Evolutionary conservation across 129 eudicot genomes (phyloP).

Genomic region (Dittrichia graveolens): DNA sequence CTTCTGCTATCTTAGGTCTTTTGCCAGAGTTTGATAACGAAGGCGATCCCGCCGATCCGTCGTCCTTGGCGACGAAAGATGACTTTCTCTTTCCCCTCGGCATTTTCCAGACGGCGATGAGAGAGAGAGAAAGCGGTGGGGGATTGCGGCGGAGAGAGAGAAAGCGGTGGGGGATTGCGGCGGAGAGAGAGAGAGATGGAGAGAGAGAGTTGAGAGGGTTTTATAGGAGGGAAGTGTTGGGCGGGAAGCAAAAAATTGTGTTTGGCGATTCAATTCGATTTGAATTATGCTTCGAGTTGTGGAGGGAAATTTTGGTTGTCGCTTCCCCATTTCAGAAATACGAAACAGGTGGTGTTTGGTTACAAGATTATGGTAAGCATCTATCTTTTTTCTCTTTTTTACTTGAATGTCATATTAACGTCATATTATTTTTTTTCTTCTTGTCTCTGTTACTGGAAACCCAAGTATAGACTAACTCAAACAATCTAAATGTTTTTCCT

Average conservation of each 20-base stretch:
- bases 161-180: conserved; percentile 23
- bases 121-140: not conserved
- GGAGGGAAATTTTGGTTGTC: not conserved
- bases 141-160: conserved; percentile 25
- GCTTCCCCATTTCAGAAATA: too few relatives aligned
- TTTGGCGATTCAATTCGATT: not conserved
- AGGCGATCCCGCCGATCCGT: conserved; percentile 1
- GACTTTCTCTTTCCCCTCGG: conserved; percentile 34
- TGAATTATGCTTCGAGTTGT: conserved; percentile 1
- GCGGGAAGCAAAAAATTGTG: conserved; percentile 21
- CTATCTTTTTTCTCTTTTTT: too few relatives aligned
- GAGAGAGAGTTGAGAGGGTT: not conserved
- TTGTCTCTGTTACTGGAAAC: too few relatives aligned
- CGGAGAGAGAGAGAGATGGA: not conserved
- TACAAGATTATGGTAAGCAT: too few relatives aligned
- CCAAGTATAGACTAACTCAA: too few relatives aligned
- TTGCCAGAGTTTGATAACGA: not conserved
- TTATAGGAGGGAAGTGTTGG: conserved; percentile 2
- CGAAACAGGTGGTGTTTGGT: too few relatives aligned
- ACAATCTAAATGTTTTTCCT: too few relatives aligned
- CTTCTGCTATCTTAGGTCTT: not conserved
- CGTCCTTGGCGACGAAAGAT: conserved; percentile 1
- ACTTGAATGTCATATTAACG: too few relatives aligned
- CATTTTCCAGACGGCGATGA: conserved; percentile 18
- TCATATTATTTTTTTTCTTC: too few relatives aligned